Evolutionary conservation across 257 asterid species (phyloP), one percentile per base, ranked within the genome.

Genomic region (Ballota nigra): DNA sequence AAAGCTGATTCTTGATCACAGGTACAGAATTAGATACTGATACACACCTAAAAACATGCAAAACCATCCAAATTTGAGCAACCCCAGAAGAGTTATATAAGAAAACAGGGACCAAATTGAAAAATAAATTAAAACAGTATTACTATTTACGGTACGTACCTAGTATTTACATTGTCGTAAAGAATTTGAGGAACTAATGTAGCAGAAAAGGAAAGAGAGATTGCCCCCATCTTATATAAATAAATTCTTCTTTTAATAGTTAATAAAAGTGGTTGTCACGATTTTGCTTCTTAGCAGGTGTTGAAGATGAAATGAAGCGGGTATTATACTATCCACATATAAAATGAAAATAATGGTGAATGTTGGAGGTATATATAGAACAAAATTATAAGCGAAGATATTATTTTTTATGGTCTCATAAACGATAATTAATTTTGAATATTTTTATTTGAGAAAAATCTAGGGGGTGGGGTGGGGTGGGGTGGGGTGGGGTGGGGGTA

Each of bases 1-100:
- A 81, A 79, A 80, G 63, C 74, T 63, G 81, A 71, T 84, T 68
- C 65, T 71, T 83, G 34, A 83, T 79, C 72, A 24, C 63, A 28
- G 70, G 43, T 36, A 62, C 9, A 34, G 70, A 29, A 1, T 36
- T 8, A 8, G 69, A 68, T 18, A 53, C 60, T 53, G 83, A 63
- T 59, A 31, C 68, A 71, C 8, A 61, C 75, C 81, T 81, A 41
- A 68, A 29, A 16, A 8, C 60, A 41, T 41, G 29, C 13, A 9
- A 62, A 20, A 53, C 33, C 6, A 0, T 4, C 45, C n/a, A n/a
- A 63, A 13, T 61, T 6, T 0, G 11, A 58, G 3, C 0, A 24
- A 53, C 18, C 15, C 24, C 9, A 3, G 28, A 28, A 49, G 2
- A 36, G 5, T n/a, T 5, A 33, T 15, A 70, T 15, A 19, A 0